phyloP scores from a whole-genome alignment of 306 rosid genomes.

The Rosa chinensis region DNA sequence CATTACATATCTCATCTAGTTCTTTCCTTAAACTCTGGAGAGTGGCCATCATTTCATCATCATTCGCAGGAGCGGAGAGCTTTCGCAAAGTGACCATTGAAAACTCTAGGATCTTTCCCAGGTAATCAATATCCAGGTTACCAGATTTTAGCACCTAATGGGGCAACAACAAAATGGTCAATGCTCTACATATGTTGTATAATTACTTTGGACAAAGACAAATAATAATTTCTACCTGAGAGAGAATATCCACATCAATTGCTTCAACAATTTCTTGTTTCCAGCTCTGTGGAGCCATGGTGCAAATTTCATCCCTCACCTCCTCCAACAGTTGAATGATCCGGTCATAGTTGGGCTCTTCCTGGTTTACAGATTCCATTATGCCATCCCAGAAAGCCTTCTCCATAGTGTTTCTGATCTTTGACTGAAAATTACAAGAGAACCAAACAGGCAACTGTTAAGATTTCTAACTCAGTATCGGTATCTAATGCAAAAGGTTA shows the following conservation, averaged over 20 bases:
- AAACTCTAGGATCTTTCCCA: slow-evolving; percentile 81
- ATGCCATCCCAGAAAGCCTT: slow-evolving; percentile 92
- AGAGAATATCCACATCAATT: slow-evolving; percentile 69
- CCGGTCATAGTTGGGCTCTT: slow-evolving; percentile 66
- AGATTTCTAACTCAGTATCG: slow-evolving; percentile 7
- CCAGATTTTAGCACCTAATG: slow-evolving; percentile 75
- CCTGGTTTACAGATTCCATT: slow-evolving; percentile 70
- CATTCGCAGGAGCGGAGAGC: slow-evolving; percentile 77
- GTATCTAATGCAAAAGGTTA: background rate
- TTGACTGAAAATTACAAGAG: slow-evolving; percentile 47
- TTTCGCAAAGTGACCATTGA: slow-evolving; percentile 74
- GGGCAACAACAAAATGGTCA: slow-evolving; percentile 21
- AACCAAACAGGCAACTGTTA: slow-evolving; percentile 3
- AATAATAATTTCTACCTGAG: slow-evolving; percentile 57
- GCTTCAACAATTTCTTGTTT: slow-evolving; percentile 66
- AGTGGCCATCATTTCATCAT: slow-evolving; percentile 57
- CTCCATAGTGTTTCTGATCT: slow-evolving; percentile 70
- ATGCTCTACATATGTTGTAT: background rate
- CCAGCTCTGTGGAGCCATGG: slow-evolving; percentile 86
- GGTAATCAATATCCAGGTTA: slow-evolving; percentile 71
- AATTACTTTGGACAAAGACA: slow-evolving; percentile 12
- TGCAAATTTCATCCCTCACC: slow-evolving; percentile 84
- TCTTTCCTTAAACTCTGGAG: slow-evolving; percentile 59
- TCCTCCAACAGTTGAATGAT: slow-evolving; percentile 72
- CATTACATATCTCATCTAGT: slow-evolving; percentile 60